Base-by-base conservation (phyloP, 208 protist species). In the Leptomonas seymouri region DNA sequence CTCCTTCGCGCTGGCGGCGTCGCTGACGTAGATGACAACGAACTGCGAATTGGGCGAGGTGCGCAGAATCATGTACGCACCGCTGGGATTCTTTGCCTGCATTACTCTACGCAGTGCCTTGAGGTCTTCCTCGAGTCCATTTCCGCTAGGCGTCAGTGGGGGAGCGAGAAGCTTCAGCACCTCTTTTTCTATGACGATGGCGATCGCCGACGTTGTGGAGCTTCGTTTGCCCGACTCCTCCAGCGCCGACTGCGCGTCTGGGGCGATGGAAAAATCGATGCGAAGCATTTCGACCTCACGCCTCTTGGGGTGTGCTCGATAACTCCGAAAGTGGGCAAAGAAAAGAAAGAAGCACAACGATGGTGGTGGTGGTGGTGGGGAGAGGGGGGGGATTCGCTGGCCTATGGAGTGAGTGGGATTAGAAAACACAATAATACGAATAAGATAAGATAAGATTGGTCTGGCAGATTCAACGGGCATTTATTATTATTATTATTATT, bases 231-330 rank as follows among this genome's bases (percentile, higher is more conserved):
- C 60, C 15, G 58, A 65, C 65, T 83, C 77, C 28, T 77, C 69
- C 11, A 93, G 76, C 23, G 71, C 77, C 31, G 74, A 65, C 50
- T 76, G 65, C 51, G 79, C 74, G 23, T 70, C 71, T 0, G 70
- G 31, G 44, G 86, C 81, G 3, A 93, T 68, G 25, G 80, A 82
- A 62, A 90, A 89, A 44, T 86, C 81, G 30, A 93, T 76, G 28
- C 69, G 78, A 5, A 89, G 64, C 80, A 87, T 89, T 46, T 28
- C 20, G 56, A 30, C 36, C 18, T 28, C 21, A n/a, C 15, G 23
- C 27, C 23, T 45, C n/a, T 41, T 45, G 9, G 31, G n/a, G 31
- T 45, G 28, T 18, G 36, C 12, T 20, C 53, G 44, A 55, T 50
- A 51, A 44, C 27, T 28, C 7, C 27, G 12, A 25, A 59, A 15